These are phyloP conservation scores for Barnettozyma hawaiiensis DNA, from an alignment of 1,139 yeast genomes.

Conservation along the genomic window DNA sequence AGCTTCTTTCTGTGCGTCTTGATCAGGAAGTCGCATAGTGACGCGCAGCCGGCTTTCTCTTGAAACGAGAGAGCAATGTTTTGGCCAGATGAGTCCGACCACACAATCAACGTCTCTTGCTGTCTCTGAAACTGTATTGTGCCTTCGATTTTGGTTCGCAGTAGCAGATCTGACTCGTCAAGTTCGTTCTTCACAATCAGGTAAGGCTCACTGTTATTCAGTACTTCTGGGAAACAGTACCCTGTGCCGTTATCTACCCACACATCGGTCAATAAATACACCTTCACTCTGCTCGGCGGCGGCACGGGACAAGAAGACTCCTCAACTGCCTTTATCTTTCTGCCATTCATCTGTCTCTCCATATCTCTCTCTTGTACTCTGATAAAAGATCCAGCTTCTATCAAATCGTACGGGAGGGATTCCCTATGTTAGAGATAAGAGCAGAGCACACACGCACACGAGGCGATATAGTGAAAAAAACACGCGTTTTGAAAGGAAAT, in stretches of 20 bases:
- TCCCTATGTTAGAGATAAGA: background rate
- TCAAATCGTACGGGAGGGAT: background rate
- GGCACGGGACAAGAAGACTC: too few species aligned
- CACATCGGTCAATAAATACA: slow-evolving; percentile 70
- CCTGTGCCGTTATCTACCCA: slow-evolving; percentile 97
- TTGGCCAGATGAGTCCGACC: slow-evolving; percentile 78
- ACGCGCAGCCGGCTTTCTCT: slow-evolving; percentile 85
- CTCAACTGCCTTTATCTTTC: slow-evolving; percentile 1
- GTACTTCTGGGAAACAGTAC: slow-evolving; percentile 65
- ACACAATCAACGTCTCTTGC: slow-evolving; percentile 89
- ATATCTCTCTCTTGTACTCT: background rate
- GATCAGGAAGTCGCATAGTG: slow-evolving; percentile 74
- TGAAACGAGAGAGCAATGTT: slow-evolving; percentile 91
- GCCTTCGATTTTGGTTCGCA: slow-evolving; percentile 66
- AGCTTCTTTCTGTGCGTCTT: slow-evolving; percentile 51
- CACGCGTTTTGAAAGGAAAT: background rate
- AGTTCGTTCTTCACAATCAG: slow-evolving; percentile 72
- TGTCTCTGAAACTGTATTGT: slow-evolving; percentile 84
- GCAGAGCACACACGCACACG: too few species aligned
- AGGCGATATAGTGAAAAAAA: background rate
- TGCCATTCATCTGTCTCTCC: background rate
- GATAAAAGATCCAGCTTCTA: slow-evolving; percentile 8
- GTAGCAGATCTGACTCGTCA: slow-evolving; percentile 50
- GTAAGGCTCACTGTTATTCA: slow-evolving; percentile 39
- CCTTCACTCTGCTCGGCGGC: slow-evolving; percentile 69